phyloP scores from a whole-genome alignment of 352 stramenopile species.

The Pythium plurisporium region DNA sequence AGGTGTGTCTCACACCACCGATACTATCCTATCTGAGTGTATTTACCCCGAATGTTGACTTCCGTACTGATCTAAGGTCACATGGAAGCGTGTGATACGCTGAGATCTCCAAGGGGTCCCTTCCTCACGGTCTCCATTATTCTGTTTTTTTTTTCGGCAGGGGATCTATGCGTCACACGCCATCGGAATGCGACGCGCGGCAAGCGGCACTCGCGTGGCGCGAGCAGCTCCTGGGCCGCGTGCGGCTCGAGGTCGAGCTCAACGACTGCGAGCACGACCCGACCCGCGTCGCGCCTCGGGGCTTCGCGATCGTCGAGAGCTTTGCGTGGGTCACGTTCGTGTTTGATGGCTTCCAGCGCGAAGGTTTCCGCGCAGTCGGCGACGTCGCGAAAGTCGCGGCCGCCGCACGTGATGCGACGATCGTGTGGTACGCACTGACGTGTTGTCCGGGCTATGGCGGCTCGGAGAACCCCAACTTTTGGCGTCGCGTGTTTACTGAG shows the following conservation, averaged over 20 bases:
- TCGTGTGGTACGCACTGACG: conserved; percentile 11
- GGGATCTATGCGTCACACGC: too few relatives aligned
- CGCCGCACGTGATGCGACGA: neutral
- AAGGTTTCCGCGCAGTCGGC: neutral
- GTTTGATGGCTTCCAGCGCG: neutral
- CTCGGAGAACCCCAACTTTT: conserved; percentile 8
- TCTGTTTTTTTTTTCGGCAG: too few relatives aligned
- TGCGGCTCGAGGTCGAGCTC: conserved; percentile 1
- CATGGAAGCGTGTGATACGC: too few relatives aligned
- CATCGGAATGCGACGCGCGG: conserved; percentile 4
- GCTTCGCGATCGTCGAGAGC: neutral
- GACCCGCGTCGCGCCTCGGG: neutral
- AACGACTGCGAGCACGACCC: neutral
- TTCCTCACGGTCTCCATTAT: too few relatives aligned
- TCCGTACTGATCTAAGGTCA: too few relatives aligned
- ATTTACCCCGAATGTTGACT: too few relatives aligned
- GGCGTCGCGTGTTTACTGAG: conserved; percentile 8
- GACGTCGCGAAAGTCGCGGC: neutral
- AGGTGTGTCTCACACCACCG: too few relatives aligned
- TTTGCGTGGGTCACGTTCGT: conserved; percentile 12
- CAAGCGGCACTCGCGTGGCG: conserved; percentile 1
- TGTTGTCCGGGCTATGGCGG: conserved; percentile 11
- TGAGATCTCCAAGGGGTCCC: too few relatives aligned
- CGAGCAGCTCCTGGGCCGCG: neutral
- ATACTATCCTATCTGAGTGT: too few relatives aligned